Conservation (phyloP, 2,329 filamentous ascomycete species). For the Cordyceps sp. region DNA sequence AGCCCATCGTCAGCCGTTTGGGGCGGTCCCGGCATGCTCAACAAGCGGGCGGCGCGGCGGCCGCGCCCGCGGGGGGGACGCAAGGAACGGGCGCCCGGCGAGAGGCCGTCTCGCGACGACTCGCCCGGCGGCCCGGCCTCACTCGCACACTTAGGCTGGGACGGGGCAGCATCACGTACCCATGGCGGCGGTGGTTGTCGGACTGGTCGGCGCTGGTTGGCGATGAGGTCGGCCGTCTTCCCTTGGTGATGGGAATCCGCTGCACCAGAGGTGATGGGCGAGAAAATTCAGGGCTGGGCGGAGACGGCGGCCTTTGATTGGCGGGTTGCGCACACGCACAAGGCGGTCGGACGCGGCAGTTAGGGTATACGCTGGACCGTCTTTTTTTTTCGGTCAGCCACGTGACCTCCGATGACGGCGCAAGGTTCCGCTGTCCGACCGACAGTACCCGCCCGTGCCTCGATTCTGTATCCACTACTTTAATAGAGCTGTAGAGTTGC, state of each 20-base stretch:
- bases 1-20: constrained; percentile 43
- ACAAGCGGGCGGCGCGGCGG: constrained; percentile 4
- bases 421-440: too few relatives aligned
- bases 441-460: too few relatives aligned
- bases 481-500: too few relatives aligned
- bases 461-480: too few relatives aligned
- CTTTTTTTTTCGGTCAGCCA: not conserved
- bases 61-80: not conserved
- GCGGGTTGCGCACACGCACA: not conserved
- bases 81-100: too few relatives aligned
- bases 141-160: constrained; percentile 33
- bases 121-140: constrained; percentile 13
- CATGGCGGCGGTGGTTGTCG: constrained; percentile 34
- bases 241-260: too few relatives aligned
- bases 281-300: constrained; percentile 14
- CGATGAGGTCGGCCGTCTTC: constrained; percentile 17
- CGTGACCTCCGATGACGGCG: too few relatives aligned
- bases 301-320: constrained; percentile 6
- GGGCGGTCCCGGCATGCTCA: constrained; percentile 43
- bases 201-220: constrained; percentile 19
- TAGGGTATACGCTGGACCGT: constrained; percentile 16
- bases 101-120: too few relatives aligned
- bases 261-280: too few relatives aligned
- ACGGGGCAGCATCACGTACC: constrained; percentile 34
- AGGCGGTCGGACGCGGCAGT: constrained; percentile 28